Evolutionary conservation across 306 rosid species (phyloP).

Genomic region (Vigna hirtella): DNA sequence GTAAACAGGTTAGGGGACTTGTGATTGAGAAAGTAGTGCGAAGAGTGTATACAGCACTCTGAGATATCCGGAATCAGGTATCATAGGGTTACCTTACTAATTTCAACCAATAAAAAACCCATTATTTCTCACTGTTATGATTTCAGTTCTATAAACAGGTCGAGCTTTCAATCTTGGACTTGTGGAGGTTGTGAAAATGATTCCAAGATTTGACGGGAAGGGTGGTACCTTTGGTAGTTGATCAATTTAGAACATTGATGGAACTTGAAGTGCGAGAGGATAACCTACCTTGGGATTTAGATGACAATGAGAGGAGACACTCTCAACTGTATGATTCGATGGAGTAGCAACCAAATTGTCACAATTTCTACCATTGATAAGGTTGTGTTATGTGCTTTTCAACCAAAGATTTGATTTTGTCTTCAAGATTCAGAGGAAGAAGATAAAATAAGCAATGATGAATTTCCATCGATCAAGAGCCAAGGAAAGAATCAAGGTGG

Average conservation of each 20-base stretch:
- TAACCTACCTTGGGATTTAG: neutral
- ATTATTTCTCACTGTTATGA: neutral
- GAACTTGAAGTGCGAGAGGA: neutral
- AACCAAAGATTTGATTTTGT: neutral
- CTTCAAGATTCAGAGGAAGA: neutral
- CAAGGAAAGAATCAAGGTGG: neutral
- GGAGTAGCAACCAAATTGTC: neutral
- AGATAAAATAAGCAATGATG: neutral
- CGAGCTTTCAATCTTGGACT: neutral
- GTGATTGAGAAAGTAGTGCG: neutral
- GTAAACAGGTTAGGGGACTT: neutral
- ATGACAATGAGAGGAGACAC: neutral
- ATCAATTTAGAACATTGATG: neutral
- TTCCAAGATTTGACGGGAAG: neutral
- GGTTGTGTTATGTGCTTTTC: neutral
- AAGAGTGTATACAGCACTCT: neutral
- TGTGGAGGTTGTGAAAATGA: neutral
- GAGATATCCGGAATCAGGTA: neutral
- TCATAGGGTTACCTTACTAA: neutral
- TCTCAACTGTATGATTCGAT: neutral
- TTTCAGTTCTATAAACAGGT: neutral
- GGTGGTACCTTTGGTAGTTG: neutral
- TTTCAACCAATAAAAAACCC: neutral
- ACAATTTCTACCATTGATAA: neutral
- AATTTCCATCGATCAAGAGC: neutral